Evolutionary conservation across 371 early-diverging fungal genomes (phyloP).

Genomic region (Mortierella sp.): DNA sequence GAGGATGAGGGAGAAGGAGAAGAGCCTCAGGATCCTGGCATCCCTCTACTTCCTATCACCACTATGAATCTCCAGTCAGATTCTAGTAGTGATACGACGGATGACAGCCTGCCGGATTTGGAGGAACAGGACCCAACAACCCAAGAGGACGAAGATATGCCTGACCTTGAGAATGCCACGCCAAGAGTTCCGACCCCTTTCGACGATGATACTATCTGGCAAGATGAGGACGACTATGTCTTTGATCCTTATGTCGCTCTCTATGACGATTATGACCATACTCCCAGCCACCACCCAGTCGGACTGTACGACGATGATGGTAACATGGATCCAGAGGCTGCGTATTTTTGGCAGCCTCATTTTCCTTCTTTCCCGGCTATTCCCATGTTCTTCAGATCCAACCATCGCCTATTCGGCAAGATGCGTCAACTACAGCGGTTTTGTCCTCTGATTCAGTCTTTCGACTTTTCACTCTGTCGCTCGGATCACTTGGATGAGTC

Average conservation of each 20-base stretch:
- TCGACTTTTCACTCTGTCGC: constrained; percentile 25
- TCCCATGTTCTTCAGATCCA: neutral
- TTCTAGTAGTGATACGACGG: neutral
- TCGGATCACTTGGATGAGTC: constrained; percentile 6
- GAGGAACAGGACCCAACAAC: neutral
- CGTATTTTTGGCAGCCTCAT: neutral
- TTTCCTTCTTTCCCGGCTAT: neutral
- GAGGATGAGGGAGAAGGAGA: neutral
- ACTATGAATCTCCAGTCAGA: no score
- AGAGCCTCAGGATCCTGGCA: no score
- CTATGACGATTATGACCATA: neutral
- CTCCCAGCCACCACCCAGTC: neutral
- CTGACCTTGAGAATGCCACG: no score
- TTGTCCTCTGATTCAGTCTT: constrained; percentile 26
- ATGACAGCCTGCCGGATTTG: neutral
- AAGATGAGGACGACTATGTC: neutral
- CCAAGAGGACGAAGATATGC: no score
- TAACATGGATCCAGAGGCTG: neutral
- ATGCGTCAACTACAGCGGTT: constrained; percentile 12
- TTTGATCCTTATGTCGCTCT: neutral
- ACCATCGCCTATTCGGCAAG: neutral
- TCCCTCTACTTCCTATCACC: no score
- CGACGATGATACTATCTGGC: neutral
- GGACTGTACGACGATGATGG: neutral
- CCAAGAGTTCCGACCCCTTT: neutral